Evolutionary conservation across 441 rosid genomes (phyloP).

Genomic region (Mallotus japonicus): DNA sequence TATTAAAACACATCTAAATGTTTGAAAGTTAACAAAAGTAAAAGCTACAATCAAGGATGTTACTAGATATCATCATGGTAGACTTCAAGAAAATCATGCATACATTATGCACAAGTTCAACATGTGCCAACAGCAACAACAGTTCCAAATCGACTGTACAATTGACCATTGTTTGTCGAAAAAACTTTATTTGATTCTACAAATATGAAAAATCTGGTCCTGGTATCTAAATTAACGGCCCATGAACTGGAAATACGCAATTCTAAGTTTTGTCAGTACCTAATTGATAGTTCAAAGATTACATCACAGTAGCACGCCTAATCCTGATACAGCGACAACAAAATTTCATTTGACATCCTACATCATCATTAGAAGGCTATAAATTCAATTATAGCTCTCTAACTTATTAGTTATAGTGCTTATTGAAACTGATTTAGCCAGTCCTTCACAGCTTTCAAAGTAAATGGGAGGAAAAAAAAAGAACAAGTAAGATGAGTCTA

Average conservation of each 20-base stretch:
- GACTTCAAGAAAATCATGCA: background rate
- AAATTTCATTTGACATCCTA: background rate
- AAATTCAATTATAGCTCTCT: background rate
- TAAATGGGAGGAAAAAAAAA: no score
- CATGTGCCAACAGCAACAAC: background rate
- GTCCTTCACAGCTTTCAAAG: background rate
- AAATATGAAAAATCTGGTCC: background rate
- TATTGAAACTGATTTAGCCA: no score
- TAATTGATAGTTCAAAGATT: background rate
- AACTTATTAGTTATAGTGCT: no score
- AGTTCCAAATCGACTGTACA: background rate
- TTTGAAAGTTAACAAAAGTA: background rate
- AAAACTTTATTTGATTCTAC: background rate
- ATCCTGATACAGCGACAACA: background rate
- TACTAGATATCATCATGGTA: background rate
- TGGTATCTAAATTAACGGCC: no score
- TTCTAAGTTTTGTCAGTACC: background rate
- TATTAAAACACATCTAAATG: background rate
- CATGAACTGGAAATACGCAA: background rate
- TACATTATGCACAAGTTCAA: conserved; percentile 8
- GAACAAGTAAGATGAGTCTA: conserved; percentile 10
- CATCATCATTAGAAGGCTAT: background rate
- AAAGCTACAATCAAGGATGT: background rate
- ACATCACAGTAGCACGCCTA: background rate
- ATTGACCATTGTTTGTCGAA: background rate